phyloP scores from a whole-genome alignment of 2,329 filamentous ascomycete species.

The Xylariomycetidae sp. region DNA sequence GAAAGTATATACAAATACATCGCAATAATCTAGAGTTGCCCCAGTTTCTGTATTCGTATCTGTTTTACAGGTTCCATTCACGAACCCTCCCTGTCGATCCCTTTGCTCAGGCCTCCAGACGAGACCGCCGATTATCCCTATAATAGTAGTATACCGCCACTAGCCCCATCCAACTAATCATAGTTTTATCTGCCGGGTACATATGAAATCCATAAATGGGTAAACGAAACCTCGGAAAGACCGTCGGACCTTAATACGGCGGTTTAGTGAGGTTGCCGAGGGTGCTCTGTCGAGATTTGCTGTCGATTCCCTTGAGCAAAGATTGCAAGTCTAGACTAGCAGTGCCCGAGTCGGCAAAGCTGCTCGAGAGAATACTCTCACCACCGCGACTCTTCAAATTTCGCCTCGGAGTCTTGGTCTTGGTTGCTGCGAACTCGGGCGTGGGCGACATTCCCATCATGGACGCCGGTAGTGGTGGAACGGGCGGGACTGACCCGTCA shows the following conservation, averaged over 20 bases:
- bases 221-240: too few relatives aligned
- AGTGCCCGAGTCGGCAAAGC: conserved; percentile 15
- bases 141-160: too few relatives aligned
- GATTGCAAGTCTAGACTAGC: conserved; percentile 27
- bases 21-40: too few relatives aligned
- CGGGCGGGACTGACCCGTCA: conserved; percentile 45
- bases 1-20: too few relatives aligned
- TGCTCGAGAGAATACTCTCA: conserved; percentile 19
- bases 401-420: conserved; percentile 22
- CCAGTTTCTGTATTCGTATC: too few relatives aligned
- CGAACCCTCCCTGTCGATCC: too few relatives aligned
- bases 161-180: too few relatives aligned
- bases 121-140: too few relatives aligned
- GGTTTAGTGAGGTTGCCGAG: conserved; percentile 28
- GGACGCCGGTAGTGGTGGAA: conserved; percentile 47
- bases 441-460: conserved; percentile 18
- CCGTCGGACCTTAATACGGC: conserved; percentile 21
- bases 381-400: conserved; percentile 24
- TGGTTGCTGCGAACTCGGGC: conserved; percentile 7
- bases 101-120: too few relatives aligned
- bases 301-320: conserved; percentile 29
- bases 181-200: too few relatives aligned
- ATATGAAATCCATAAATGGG: too few relatives aligned
- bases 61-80: too few relatives aligned
- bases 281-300: conserved; percentile 26